These are phyloP conservation scores for Apiotrichum porosum DNA, from an alignment of 1,284 basidiomycete genomes.

Conservation along the genomic window DNA sequence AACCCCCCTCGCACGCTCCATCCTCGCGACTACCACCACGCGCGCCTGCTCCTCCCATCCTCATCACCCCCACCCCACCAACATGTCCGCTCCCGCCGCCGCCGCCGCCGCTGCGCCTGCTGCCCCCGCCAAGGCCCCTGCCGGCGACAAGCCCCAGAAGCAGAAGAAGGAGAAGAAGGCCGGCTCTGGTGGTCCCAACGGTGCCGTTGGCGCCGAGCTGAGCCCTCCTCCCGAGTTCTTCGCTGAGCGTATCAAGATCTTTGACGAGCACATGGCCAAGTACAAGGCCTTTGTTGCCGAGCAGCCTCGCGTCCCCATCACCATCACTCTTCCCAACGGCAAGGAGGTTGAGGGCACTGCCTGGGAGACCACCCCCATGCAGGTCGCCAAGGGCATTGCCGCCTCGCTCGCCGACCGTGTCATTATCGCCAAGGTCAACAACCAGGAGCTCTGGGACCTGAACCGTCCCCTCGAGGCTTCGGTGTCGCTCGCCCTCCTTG, in stretches of 20 bases:
- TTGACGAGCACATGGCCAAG: constrained; percentile 81
- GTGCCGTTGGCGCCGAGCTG: constrained; percentile 53
- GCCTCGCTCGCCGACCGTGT: constrained; percentile 83
- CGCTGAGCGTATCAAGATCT: constrained; percentile 83
- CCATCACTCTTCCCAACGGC: constrained; percentile 82
- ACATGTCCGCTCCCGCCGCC: constrained; percentile 8
- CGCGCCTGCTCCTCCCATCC: not conserved
- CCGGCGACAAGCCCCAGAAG: constrained; percentile 11
- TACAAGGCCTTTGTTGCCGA: constrained; percentile 73
- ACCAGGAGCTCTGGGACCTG: constrained; percentile 89
- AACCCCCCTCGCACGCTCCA: not conserved
- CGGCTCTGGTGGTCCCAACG: constrained; percentile 1
- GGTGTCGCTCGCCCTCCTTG: constrained; percentile 76
- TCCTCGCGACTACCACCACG: constrained; percentile 1
- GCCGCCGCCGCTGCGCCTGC: constrained; percentile 8
- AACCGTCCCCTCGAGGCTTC: constrained; percentile 85
- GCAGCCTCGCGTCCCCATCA: constrained; percentile 80
- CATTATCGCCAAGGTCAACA: constrained; percentile 83
- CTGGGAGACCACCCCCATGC: constrained; percentile 96
- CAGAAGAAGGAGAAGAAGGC: constrained; percentile 46
- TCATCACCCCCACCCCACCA: constrained; percentile 6
- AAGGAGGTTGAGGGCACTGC: constrained; percentile 73
- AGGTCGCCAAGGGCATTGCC: constrained; percentile 80
- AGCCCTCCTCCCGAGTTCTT: constrained; percentile 82
- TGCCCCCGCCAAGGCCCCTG: constrained; percentile 10